Base-by-base conservation (phyloP, 495 filamentous ascomycete genomes). In the Hypoxylon lienhwacheense region DNA sequence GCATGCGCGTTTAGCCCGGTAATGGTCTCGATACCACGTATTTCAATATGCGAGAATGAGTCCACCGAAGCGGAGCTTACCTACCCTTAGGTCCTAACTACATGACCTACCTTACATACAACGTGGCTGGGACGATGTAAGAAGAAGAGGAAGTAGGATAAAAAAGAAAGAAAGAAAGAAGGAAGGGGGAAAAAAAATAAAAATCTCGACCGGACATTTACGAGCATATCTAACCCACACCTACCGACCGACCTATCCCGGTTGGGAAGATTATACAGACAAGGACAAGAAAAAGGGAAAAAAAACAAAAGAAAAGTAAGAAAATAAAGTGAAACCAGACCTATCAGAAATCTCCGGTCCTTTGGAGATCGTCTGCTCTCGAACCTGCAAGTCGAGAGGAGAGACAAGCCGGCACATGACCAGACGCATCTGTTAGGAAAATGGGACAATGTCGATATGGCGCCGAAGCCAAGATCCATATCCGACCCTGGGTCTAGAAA, bases 391-490 rank as follows among this genome's bases (percentile, higher is more conserved):
- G 26, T 42, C 36, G 24, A 46, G 29, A 37, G 24, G 24, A 26
- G 24, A 26, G n/a, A n/a, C 32, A 8, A 32, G 26, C 19, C 41
- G 34, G 45, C 58, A 61, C 47, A 61, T 61, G 58, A 49, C 58
- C 34, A 16, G 43, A n/a, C 19, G 33, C 29, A 28, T 57, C 48
- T 62, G 51, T 20, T 53, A 32, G 15, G 26, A 33, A 31, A 44
- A 58, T n/a, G n/a, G n/a, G n/a, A 62, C 20, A 48, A 20, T 20
- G n/a, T 48, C 59, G 53, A 58, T 53, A 53, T 57, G 53, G 31
- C 36, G 29, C 48, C 48, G 43, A 49, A 29, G 25, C 33, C 47
- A 58, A 47, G 37, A 57, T 31, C 41, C 34, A 52, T 36, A 57
- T 31, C 41, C 34, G 47, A 31, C 35, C 31, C 25, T 26, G 34